These are phyloP conservation scores for Geotrichum ghanense DNA, from an alignment of 805 yeast genomes.

Conservation along the genomic window DNA sequence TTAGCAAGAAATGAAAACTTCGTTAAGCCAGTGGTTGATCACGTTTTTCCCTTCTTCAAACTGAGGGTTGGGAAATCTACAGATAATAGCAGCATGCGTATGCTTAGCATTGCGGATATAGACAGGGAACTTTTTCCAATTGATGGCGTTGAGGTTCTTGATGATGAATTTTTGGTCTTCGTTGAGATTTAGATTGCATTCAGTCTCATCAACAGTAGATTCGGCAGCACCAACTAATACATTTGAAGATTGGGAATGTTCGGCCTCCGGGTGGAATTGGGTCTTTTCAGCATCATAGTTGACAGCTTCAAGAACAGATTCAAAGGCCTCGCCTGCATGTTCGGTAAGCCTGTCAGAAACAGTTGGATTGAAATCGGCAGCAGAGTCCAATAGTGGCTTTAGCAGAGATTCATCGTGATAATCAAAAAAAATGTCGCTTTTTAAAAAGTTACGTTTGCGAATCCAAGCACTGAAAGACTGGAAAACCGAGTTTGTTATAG, in stretches of 20 bases:
- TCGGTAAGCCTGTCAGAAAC: constrained; percentile 38
- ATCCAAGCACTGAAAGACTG: constrained; percentile 6
- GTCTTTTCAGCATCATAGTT: too few species aligned
- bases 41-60: constrained; percentile 63
- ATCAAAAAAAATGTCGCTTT: neutral
- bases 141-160: constrained; percentile 41
- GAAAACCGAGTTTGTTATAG: constrained; percentile 36
- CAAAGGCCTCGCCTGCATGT: constrained; percentile 53
- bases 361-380: constrained; percentile 3
- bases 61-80: constrained; percentile 41
- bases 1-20: constrained; percentile 32
- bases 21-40: constrained; percentile 49
- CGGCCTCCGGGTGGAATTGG: too few species aligned
- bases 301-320: constrained; percentile 22
- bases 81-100: constrained; percentile 77
- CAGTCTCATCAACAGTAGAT: neutral
- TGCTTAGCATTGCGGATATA: constrained; percentile 52
- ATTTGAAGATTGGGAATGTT: too few species aligned
- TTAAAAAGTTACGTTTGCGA: neutral
- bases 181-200: neutral
- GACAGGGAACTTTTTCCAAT: constrained; percentile 65
- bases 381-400: neutral
- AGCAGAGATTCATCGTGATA: neutral
- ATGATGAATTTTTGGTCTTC: constrained; percentile 40
- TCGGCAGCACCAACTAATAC: neutral